These are phyloP conservation scores for Podaxis sp. DNA, from an alignment of 768 basidiomycete genomes.

Conservation along the genomic window DNA sequence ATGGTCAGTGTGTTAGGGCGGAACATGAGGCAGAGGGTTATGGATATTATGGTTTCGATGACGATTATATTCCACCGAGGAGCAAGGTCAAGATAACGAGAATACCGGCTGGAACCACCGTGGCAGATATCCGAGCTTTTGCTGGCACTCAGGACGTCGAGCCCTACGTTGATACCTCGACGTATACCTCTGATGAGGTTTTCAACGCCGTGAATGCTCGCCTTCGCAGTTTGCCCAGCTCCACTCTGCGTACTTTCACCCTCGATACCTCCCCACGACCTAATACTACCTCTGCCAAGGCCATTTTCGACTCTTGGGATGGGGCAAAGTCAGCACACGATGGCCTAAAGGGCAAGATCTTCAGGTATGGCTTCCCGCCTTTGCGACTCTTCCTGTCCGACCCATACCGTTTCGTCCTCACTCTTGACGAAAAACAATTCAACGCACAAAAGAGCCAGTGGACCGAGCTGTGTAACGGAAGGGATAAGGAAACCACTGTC, in stretches of 20 bases:
- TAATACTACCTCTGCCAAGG: constrained; percentile 29
- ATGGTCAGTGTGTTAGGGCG: constrained; percentile 47
- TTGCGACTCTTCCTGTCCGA: constrained; percentile 44
- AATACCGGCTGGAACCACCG: not conserved
- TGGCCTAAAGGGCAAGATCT: constrained; percentile 31
- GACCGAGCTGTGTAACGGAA: constrained; percentile 43
- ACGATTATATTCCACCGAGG: not conserved
- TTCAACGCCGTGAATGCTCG: constrained; percentile 12
- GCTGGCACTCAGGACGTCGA: constrained; percentile 4
- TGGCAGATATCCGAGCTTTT: constrained; percentile 4
- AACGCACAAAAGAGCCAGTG: constrained; percentile 49
- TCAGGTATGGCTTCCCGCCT: constrained; percentile 28
- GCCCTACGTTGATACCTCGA: not conserved
- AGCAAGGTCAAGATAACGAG: constrained; percentile 8
- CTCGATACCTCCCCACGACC: constrained; percentile 7
- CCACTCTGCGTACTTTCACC: constrained; percentile 6
- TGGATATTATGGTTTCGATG: not conserved
- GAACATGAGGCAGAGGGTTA: constrained; percentile 41
- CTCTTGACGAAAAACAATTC: constrained; percentile 49
- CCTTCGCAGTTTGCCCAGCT: not conserved
- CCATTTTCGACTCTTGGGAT: constrained; percentile 50
- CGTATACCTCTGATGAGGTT: constrained; percentile 2
- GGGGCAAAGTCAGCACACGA: constrained; percentile 41
- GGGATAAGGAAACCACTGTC: constrained; percentile 24
- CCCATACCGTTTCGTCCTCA: constrained; percentile 51